Base-by-base conservation (phyloP, 2,329 filamentous ascomycete species). In the Colletotrichum zoysiae region DNA sequence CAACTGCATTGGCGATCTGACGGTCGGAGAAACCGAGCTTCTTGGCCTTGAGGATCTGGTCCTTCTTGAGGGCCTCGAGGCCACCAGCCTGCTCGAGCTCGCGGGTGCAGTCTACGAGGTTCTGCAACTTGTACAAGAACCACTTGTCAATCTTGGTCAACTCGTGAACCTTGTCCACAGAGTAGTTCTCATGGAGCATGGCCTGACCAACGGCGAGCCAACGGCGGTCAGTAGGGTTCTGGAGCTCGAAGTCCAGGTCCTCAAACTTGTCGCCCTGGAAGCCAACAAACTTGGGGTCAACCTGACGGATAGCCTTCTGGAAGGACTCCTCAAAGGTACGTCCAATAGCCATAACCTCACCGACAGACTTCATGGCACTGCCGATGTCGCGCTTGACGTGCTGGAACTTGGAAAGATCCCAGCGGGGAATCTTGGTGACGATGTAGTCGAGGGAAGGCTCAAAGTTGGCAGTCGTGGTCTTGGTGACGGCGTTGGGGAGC, bases 81-180 rank as follows among this genome's bases (percentile, higher is more conserved):
- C 91, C 93, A 76, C 95, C 95, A 73, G 94, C 90, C 42, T 92
- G 90, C 85, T 97, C 90, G 74, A 99, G 90, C 81, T 97, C 93
- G 76, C 90, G 90, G 72, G 93, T 94, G 85, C 93, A 95, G 82
- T 98, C 90, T 64, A 97, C 96, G 78, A 99, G 93, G 86, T 98
- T 98, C 85, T 97, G 92, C 63, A 99, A 90, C 89, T 99, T 98
- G 90, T 98, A 90, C 77, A 99, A 85, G 88, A 99, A 99, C 96
- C 96, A 98, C 85, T 97, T 97, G 86, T 98, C 96, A 78, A 99
- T 99, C 88, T 97, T 98, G 84, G 93, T 97, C 77, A 99, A 86
- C 8, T 98, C 94, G 80, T 98, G 95, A 20, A 99, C 88, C 81
- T 89, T 91, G 75, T 99, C 95, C 58, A 98, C 95, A 1, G 93